Evolutionary conservation across 1,284 basidiomycete genomes (phyloP).

Genomic region (Volvariella volvacea): DNA sequence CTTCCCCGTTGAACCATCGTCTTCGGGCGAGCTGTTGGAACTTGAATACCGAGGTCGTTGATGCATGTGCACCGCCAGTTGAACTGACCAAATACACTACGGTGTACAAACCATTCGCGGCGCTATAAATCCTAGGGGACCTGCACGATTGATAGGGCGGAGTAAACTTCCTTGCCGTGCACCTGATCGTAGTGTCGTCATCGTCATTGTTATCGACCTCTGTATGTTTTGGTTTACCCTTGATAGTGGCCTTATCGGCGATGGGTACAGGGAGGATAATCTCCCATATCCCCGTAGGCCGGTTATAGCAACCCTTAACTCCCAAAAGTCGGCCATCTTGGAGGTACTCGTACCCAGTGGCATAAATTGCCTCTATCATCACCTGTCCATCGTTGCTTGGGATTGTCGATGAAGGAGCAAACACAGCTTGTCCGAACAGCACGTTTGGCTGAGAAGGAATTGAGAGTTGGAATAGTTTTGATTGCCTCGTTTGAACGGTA

Average conservation of each 20-base stretch:
- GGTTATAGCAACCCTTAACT: slow-evolving; percentile 56
- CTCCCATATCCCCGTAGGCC: slow-evolving; percentile 52
- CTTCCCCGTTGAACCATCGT: too few relatives aligned
- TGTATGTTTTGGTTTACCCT: background rate
- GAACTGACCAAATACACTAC: slow-evolving; percentile 30
- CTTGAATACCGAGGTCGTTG: slow-evolving; percentile 44
- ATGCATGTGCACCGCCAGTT: slow-evolving; percentile 54
- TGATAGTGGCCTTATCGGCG: background rate
- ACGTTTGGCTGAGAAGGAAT: slow-evolving; percentile 6
- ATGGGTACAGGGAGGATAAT: slow-evolving; percentile 19
- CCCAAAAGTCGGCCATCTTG: slow-evolving; percentile 54
- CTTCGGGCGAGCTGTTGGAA: slow-evolving; percentile 9
- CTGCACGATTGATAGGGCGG: slow-evolving; percentile 34
- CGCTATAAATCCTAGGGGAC: slow-evolving; percentile 38
- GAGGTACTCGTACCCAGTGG: slow-evolving; percentile 55
- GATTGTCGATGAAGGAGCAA: slow-evolving; percentile 23
- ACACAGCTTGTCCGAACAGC: slow-evolving; percentile 52
- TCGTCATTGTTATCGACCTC: background rate
- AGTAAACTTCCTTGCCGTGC: slow-evolving; percentile 25
- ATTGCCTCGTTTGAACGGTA: background rate
- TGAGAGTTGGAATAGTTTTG: slow-evolving; percentile 4
- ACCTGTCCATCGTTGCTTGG: slow-evolving; percentile 19
- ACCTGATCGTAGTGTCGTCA: background rate
- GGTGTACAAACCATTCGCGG: slow-evolving; percentile 13
- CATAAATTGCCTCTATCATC: slow-evolving; percentile 29